phyloP scores from a whole-genome alignment of 75 land plant species.

The Cupressus sempervirens region DNA sequence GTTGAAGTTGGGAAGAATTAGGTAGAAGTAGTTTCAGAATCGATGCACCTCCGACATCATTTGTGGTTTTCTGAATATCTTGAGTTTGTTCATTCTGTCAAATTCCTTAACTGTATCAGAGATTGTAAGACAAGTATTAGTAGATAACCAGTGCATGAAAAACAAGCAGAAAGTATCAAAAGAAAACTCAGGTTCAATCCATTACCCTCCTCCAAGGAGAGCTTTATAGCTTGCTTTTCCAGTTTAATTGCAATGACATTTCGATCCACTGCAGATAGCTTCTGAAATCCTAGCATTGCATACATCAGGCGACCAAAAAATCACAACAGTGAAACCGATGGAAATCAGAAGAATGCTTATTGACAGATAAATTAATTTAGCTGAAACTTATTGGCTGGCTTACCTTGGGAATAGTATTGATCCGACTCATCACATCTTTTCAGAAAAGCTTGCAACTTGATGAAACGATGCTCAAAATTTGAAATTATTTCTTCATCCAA shows the following conservation, averaged over 20 bases:
- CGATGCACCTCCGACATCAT: neutral
- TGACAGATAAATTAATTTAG: neutral
- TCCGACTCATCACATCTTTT: slow-evolving; percentile 2
- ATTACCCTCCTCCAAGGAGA: slow-evolving; percentile 10
- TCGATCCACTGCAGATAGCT: slow-evolving; percentile 4
- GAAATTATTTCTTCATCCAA: neutral
- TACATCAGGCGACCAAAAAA: neutral
- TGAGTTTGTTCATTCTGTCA: slow-evolving; percentile 5
- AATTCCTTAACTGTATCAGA: slow-evolving; percentile 9
- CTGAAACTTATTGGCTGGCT: neutral
- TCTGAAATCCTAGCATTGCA: slow-evolving; percentile 3
- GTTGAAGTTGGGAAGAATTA: neutral
- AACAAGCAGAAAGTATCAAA: neutral
- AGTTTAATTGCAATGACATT: slow-evolving; percentile 6
- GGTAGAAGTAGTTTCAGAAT: slow-evolving; percentile 2
- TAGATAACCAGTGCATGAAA: neutral
- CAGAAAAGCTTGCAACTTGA: slow-evolving; percentile 1
- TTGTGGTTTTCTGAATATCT: neutral
- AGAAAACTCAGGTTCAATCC: neutral
- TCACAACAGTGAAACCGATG: neutral
- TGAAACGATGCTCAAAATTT: slow-evolving; percentile 3
- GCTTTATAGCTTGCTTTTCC: slow-evolving; percentile 4
- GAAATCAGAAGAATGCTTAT: neutral
- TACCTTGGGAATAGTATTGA: slow-evolving; percentile 1
- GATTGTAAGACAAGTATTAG: neutral